A percentile compares a stretch with the other conserved stretches of the same genome.
These are phyloP conservation scores for Bacterosira constricta DNA, from an alignment of 108 stramenopile genomes.

Conservation along the genomic window DNA sequence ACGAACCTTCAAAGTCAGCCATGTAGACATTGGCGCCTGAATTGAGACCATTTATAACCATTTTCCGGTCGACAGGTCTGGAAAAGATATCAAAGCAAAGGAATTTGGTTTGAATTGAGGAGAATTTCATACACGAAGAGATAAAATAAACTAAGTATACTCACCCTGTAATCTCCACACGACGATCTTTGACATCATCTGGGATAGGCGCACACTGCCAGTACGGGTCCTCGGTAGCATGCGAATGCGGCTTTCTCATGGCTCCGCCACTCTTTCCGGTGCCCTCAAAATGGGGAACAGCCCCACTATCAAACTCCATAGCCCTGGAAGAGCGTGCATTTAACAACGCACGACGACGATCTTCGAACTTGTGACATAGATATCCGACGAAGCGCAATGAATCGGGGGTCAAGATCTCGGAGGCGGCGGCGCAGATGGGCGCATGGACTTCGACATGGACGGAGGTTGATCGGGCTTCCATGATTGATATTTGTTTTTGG, in stretches of 20 bases:
- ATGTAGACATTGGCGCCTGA: conserved; percentile 89
- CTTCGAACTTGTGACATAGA: conserved; percentile 75
- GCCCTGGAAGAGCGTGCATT: conserved; percentile 56
- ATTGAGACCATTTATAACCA: conserved; percentile 97
- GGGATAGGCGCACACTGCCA: conserved; percentile 90
- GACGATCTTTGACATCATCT: conserved; percentile 80
- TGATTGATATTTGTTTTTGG: conserved; percentile 14
- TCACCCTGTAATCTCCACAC: conserved; percentile 94
- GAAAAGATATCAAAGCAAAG: not conserved
- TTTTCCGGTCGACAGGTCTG: conserved; percentile 73
- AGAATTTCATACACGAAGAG: not conserved
- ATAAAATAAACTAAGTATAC: conserved; percentile 43
- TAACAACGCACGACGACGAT: conserved; percentile 68
- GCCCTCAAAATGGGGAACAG: conserved; percentile 70
- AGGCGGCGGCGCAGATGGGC: conserved; percentile 68
- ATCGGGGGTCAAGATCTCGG: conserved; percentile 76
- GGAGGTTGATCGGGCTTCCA: conserved; percentile 70
- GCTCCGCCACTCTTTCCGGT: conserved; percentile 28
- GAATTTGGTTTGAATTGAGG: not conserved
- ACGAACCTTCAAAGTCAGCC: conserved; percentile 88
- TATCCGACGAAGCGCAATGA: conserved; percentile 83
- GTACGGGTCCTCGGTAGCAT: conserved; percentile 63
- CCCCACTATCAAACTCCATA: conserved; percentile 78
- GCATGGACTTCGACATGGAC: conserved; percentile 74
- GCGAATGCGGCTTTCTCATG: conserved; percentile 54